A percentile compares a stretch with the other conserved stretches of the same genome.
Evolutionary conservation across 257 asterid genomes (phyloP).

Genomic region (Mitragyna speciosa): DNA sequence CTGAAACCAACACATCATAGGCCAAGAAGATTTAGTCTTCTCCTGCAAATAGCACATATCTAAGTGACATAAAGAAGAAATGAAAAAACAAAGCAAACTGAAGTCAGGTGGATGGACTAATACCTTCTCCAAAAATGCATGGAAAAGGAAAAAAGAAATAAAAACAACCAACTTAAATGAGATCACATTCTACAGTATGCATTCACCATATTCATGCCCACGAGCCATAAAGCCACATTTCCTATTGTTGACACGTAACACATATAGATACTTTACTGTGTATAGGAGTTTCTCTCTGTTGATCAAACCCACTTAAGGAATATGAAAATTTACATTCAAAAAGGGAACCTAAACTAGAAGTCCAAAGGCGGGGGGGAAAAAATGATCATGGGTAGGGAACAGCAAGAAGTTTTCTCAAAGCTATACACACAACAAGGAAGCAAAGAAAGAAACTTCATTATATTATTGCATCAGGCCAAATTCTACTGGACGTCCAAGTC

Average conservation of each 20-base stretch:
- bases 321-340: not conserved
- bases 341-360: not conserved
- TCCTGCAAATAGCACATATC: not conserved
- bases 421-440: not conserved
- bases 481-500: not conserved
- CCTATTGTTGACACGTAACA: too few species aligned
- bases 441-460: not conserved
- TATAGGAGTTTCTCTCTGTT: not conserved
- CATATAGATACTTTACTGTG: not conserved
- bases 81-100: not conserved
- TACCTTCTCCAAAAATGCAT: not conserved
- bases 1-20: not conserved
- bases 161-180: not conserved
- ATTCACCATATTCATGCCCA: not conserved
- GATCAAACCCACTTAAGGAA: not conserved
- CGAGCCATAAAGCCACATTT: not conserved
- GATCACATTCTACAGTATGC: not conserved
- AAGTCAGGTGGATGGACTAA: not conserved
- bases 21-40: not conserved
- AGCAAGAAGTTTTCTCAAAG: not conserved
- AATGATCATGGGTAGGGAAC: not conserved
- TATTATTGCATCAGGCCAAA: not conserved
- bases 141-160: not conserved
- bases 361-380: not conserved
- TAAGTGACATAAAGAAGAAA: not conserved